These are phyloP conservation scores for Cruciata laevipes DNA, from an alignment of 257 asterid genomes.

Conservation along the genomic window DNA sequence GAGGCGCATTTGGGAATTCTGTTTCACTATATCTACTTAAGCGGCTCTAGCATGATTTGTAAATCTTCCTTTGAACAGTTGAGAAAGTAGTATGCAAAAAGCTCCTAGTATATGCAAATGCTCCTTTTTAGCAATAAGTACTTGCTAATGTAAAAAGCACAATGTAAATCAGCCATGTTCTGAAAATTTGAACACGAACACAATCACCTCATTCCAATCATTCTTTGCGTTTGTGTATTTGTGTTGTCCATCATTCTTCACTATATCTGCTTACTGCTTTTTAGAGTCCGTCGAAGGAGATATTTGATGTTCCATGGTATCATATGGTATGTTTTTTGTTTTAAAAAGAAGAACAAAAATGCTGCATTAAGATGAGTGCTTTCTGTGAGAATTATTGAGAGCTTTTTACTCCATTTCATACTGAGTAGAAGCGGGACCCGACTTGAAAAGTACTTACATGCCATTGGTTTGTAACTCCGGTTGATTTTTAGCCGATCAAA, in stretches of 20 bases:
- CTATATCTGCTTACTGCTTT: no score
- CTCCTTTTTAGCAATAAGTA: not conserved
- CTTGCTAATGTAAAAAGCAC: not conserved
- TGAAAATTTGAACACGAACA: not conserved
- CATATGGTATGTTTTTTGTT: not conserved
- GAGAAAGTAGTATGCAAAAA: not conserved
- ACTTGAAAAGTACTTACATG: no score
- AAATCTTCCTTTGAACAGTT: constrained; percentile 1
- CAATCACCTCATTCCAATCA: not conserved
- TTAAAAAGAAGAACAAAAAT: no score
- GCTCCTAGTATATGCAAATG: not conserved
- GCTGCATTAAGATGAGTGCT: no score
- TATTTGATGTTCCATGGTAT: no score
- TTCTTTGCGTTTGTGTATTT: not conserved
- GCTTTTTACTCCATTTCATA: not conserved
- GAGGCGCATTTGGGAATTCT: not conserved
- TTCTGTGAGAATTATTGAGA: not conserved
- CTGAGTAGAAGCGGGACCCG: no score
- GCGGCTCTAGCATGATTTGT: not conserved
- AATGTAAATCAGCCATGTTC: not conserved
- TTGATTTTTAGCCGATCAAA: no score
- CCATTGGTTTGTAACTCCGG: no score
- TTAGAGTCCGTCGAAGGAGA: no score
- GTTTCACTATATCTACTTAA: not conserved
- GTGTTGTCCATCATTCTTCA: no score